Evolutionary conservation across 306 rosid genomes (phyloP), one percentile per base, ranked within the genome.

Genomic region (Urtica urens): DNA sequence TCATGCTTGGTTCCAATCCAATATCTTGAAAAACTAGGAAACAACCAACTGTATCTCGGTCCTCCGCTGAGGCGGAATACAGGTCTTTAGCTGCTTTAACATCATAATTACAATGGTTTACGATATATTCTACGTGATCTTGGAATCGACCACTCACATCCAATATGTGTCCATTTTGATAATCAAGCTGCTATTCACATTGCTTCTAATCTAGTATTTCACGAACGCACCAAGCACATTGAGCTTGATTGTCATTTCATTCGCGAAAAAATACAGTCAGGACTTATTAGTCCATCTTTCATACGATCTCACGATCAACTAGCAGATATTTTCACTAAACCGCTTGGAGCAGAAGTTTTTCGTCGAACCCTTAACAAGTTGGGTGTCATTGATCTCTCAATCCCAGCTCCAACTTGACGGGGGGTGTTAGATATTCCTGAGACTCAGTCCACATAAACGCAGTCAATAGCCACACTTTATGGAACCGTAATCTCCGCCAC

Each of bases 341-440:
- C 56, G 7, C 25, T 48, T 0, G 37, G 46, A 13, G 37, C 23
- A 4, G 46, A 35, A 3, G 25, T 35, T 11, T 59, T 59, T 46
- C 23, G 23, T 34, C 35, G 12, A 5, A 8, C 49, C 6, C 12
- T n/a, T 3, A 2, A 23, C 64, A 59, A 59, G 56, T 46, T 59
- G 55, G 38, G 56, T 34, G 24, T 59, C 49, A 45, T 46, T 48
- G 38, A 46, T 34, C n/a, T n/a, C n/a, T n/a, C n/a, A n/a, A 35
- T 59, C 17, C 30, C 21, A n/a, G 47, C 64, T 45, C 44, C 23
- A 47, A 46, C 56, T 59, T 55, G 48, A 54, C 48, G 34, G n/a
- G 48, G 40, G 10, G n/a, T 35, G n/a, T 35, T 35, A 35, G 10
- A n/a, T n/a, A n/a, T n/a, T n/a, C n/a, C n/a, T n/a, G n/a, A n/a